Conservation (phyloP, 805 yeast species). For the Middelhovenomyces tepae region DNA sequence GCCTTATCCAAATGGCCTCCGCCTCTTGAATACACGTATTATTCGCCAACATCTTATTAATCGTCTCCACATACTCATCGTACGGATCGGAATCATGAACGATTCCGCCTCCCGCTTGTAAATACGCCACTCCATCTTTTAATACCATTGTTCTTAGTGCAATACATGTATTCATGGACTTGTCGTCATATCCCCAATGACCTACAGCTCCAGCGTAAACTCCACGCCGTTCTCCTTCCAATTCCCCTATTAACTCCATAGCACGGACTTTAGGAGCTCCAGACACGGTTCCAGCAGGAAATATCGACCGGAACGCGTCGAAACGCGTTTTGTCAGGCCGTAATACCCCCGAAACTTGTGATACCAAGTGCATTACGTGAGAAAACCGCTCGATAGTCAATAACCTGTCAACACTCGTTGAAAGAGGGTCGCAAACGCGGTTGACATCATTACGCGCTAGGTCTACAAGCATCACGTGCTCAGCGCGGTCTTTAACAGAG, state of each 20-base stretch:
- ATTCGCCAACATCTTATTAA: slow-evolving; percentile 95
- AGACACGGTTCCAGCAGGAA: slow-evolving; percentile 98
- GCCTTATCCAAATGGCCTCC: slow-evolving; percentile 51
- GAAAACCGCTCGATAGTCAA: slow-evolving; percentile 88
- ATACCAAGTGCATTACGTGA: slow-evolving; percentile 94
- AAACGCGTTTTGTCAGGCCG: slow-evolving; percentile 79
- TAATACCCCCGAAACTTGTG: slow-evolving; percentile 88
- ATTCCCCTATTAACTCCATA: slow-evolving; percentile 85
- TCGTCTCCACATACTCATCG: slow-evolving; percentile 92
- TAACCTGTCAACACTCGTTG: slow-evolving; percentile 81
- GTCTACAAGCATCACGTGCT: slow-evolving; percentile 97
- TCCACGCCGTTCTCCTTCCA: slow-evolving; percentile 89
- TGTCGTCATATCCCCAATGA: slow-evolving; percentile 93
- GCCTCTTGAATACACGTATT: slow-evolving; percentile 87
- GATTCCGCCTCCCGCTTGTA: slow-evolving; percentile 99
- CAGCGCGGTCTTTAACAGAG: slow-evolving; percentile 89
- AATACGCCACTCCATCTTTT: slow-evolving; percentile 80
- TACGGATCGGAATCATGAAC: slow-evolving; percentile 91
- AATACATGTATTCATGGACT: slow-evolving; percentile 93
- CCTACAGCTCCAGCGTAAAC: slow-evolving; percentile 99
- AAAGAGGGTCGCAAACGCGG: slow-evolving; percentile 80
- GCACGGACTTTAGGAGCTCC: slow-evolving; percentile 98
- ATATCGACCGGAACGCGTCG: slow-evolving; percentile 94
- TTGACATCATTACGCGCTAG: slow-evolving; percentile 94
- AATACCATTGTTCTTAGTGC: slow-evolving; percentile 95